Conservation (phyloP, 2,329 filamentous ascomycete species). For the Penicillium sp. region DNA sequence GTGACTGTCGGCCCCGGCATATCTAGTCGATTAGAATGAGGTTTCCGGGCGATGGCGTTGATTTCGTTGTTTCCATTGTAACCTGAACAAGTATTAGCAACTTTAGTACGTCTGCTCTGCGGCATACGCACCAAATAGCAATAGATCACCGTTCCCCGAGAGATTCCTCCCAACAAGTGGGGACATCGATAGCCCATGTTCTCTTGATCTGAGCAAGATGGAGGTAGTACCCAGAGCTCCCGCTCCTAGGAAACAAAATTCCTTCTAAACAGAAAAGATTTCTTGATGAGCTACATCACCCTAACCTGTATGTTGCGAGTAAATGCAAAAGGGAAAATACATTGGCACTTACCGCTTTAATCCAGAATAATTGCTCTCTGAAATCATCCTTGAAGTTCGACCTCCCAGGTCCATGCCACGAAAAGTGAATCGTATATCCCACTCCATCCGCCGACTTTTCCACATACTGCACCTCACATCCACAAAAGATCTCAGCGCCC, state of each 20-base stretch:
- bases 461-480: constrained; percentile 69
- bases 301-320: too few relatives aligned
- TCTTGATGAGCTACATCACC: neutral
- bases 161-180: neutral
- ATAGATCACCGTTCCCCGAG: neutral
- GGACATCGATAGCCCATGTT: neutral
- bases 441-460: constrained; percentile 47
- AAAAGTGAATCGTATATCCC: neutral
- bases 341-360: neutral
- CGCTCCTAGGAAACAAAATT: constrained; percentile 1
- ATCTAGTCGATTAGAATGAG: neutral
- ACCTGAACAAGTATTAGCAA: neutral
- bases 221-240: neutral
- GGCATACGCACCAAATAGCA: neutral
- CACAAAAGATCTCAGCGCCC: constrained; percentile 74
- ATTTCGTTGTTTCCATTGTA: neutral
- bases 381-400: neutral
- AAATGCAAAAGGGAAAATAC: neutral
- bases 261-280: neutral
- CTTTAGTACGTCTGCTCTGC: rapidly evolving
- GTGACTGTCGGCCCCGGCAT: neutral
- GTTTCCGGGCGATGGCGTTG: neutral
- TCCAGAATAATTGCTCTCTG: neutral
- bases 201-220: neutral
- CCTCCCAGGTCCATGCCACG: neutral